Conservation (phyloP, 352 stramenopile genomes). For the Globisporangium spinosum region DNA sequence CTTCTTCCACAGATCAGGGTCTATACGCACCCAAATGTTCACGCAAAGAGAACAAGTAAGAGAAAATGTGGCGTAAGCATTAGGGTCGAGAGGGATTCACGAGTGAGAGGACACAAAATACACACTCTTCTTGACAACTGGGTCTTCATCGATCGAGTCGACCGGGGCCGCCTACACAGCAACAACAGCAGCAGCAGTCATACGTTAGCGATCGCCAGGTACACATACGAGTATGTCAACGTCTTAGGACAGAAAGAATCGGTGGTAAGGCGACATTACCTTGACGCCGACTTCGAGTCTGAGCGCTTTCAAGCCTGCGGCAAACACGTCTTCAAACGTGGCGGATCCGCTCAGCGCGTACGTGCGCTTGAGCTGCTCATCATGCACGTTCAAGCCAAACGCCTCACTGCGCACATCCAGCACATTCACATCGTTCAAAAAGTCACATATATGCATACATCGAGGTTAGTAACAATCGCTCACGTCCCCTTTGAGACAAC, state of each 20-base stretch:
- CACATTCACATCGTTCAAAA: not conserved
- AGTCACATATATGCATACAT: not conserved
- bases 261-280: not conserved
- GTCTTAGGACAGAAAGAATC: not conserved
- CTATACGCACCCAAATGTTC: slow-evolving; percentile 21
- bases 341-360: slow-evolving; percentile 39
- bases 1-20: slow-evolving; percentile 85
- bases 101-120: not conserved
- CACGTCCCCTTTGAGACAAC: too few relatives aligned
- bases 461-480: not conserved
- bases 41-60: not conserved
- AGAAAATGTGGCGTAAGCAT: not conserved
- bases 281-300: slow-evolving; percentile 40
- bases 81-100: not conserved
- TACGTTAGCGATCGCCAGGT: not conserved
- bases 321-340: slow-evolving; percentile 69
- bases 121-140: slow-evolving; percentile 72
- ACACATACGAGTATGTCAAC: not conserved
- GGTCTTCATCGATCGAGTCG: slow-evolving; percentile 51
- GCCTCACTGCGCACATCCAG: slow-evolving; percentile 41
- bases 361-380: slow-evolving; percentile 48
- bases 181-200: not conserved
- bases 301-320: slow-evolving; percentile 58
- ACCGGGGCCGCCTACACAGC: slow-evolving; percentile 13
- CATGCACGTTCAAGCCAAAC: slow-evolving; percentile 59